Conservation (phyloP, 2,329 filamentous ascomycete genomes). For the Calonectria hongkongensis region DNA sequence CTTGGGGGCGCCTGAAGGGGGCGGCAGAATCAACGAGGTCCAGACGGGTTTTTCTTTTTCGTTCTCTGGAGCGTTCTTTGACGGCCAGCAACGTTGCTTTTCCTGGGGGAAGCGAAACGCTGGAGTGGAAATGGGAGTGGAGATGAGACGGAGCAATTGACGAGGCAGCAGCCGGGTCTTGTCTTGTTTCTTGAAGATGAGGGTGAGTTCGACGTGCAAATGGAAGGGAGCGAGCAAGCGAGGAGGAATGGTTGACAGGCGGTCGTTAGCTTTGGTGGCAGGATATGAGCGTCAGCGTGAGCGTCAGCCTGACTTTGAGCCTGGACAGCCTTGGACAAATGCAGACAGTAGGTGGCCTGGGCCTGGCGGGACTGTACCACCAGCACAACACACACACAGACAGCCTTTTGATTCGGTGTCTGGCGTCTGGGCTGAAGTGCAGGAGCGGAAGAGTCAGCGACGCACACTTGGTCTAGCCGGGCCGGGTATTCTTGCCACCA, state of each 20-base stretch:
- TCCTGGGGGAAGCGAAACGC: constrained; percentile 10
- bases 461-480: constrained; percentile 9
- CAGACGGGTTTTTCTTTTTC: constrained; percentile 29
- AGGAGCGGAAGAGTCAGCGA: constrained; percentile 19
- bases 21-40: constrained; percentile 27
- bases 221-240: constrained; percentile 13
- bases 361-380: constrained; percentile 6
- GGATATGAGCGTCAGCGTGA: constrained; percentile 25
- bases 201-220: constrained; percentile 10
- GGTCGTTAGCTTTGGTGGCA: constrained; percentile 22
- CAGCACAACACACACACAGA: not conserved
- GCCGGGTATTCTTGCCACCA: constrained; percentile 27
- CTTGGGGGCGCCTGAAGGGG: not conserved
- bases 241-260: constrained; percentile 23
- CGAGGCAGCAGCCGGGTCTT: constrained; percentile 11
- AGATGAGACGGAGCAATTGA: constrained; percentile 36
- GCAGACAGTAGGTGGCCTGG: constrained; percentile 30
- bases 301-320: constrained; percentile 38
- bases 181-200: constrained; percentile 25
- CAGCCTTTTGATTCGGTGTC: constrained; percentile 7
- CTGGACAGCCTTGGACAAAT: constrained; percentile 30
- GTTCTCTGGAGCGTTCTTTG: constrained; percentile 24
- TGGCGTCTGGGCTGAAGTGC: constrained; percentile 17
- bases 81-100: constrained; percentile 29
- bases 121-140: constrained; percentile 29